phyloP scores from a whole-genome alignment of 1,284 basidiomycete species.

The Coriolopsis trogii region DNA sequence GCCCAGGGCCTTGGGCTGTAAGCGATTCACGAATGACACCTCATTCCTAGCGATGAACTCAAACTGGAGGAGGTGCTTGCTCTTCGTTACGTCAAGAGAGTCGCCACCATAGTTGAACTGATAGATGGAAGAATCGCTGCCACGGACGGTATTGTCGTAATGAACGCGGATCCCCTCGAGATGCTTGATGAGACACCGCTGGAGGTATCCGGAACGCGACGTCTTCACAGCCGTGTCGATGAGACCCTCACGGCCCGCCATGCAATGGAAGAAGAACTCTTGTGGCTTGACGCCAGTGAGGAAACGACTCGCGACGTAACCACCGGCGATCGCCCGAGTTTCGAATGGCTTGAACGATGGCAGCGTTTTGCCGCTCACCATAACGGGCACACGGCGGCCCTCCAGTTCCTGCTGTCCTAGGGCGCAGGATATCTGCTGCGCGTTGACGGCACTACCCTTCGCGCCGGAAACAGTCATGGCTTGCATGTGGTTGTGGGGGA shows the following conservation, averaged over 20 bases:
- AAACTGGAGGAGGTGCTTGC: slow-evolving; percentile 90
- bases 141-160: slow-evolving; percentile 98
- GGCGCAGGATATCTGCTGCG: slow-evolving; percentile 95
- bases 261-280: slow-evolving; percentile 99
- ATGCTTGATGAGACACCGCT: slow-evolving; percentile 98
- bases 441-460: slow-evolving; percentile 98
- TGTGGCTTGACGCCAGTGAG: slow-evolving; percentile 98
- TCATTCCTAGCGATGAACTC: slow-evolving; percentile 94
- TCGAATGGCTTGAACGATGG: slow-evolving; percentile 98
- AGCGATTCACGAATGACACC: slow-evolving; percentile 75
- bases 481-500: slow-evolving; percentile 99
- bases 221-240: slow-evolving; percentile 99
- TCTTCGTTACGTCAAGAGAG: slow-evolving; percentile 94
- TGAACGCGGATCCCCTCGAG: slow-evolving; percentile 95
- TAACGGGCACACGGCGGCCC: slow-evolving; percentile 97
- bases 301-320: slow-evolving; percentile 99
- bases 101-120: slow-evolving; percentile 99
- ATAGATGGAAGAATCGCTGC: slow-evolving; percentile 90
- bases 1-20: slow-evolving; percentile 66
- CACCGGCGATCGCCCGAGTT: slow-evolving; percentile 95
- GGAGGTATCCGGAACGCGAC: slow-evolving; percentile 96
- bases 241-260: slow-evolving; percentile 98
- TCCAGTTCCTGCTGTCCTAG: slow-evolving; percentile 98
- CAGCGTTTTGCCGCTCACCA: slow-evolving; percentile 98
- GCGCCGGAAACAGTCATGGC: slow-evolving; percentile 99